Base-by-base conservation (phyloP, 2,329 filamentous ascomycete genomes). In the Grosmannia serpens region DNA sequence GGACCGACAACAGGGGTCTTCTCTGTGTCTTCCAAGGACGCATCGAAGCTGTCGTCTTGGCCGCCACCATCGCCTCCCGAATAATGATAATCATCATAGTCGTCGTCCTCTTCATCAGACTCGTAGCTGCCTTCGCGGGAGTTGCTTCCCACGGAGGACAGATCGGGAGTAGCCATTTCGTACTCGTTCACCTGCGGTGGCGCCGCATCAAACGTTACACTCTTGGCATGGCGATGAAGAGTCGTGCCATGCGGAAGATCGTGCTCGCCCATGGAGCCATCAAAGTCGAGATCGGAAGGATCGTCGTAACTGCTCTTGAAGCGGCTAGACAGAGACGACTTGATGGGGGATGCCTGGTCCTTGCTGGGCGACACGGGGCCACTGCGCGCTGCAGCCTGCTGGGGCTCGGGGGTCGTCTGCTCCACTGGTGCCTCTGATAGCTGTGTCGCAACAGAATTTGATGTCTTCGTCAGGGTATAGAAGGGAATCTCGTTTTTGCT, bases 1-100 rank as follows among this genome's bases (percentile, higher is more conserved):
- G 94, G 94, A 26, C 95, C 83, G n/a, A 99, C 92, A 13, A 99
- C 94, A 0, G 94, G 94, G 1, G 94, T 97, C 77, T 97, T 97
- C 67, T 95, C 90, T 6, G 90, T 92, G 68, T 97, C 92, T 72
- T 97, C 92, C 1, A 97, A 80, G 8, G 91, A 95, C 17, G 89
- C 92, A 71, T 97, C 92, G 65, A 97, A 97, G 74, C 92, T 96
- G 68, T 96, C 92, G 49, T 92, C 89, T 50, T 81, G 80, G 57
- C 83, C 79, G 31, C 82, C 74, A 6, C 80, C 81, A 29, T 81
- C 84, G 50, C 81, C 81, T 10, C 79, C 70, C 46, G 71, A 69
- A 61, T 75, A 79, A 59, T 75, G 73, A 24, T 76, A 74, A 29
- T 71, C 65, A 24, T 82, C 88, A 51, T 84, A 77, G 51, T 91